A percentile compares a stretch with the other conserved stretches of the same genome.
These are phyloP conservation scores for Coemansia sp. DNA, from an alignment of 192 early-diverging fungal species.

Conservation along the genomic window DNA sequence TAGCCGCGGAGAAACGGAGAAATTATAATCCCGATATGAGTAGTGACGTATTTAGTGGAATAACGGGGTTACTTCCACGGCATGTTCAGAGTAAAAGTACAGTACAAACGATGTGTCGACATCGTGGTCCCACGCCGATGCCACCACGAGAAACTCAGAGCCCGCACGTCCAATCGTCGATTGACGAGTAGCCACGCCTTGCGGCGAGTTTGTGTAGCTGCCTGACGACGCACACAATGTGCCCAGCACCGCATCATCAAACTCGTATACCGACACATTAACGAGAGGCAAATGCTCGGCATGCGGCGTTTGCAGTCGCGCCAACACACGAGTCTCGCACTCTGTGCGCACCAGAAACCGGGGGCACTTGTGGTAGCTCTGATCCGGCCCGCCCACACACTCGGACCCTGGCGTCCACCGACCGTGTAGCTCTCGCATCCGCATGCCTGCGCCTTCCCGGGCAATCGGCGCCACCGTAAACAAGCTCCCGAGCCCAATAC, in stretches of 20 bases:
- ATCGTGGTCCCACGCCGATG: slow-evolving; percentile 43
- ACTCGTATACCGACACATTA: slow-evolving; percentile 69
- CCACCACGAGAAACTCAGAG: slow-evolving; percentile 41
- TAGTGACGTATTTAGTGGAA: not conserved
- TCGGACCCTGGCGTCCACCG: slow-evolving; percentile 59
- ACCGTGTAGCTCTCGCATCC: slow-evolving; percentile 46
- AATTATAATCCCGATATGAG: not conserved
- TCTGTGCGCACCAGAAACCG: slow-evolving; percentile 63
- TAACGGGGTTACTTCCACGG: slow-evolving; percentile 29
- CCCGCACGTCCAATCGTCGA: slow-evolving; percentile 13
- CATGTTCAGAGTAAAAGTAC: slow-evolving; percentile 49
- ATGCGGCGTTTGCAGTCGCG: slow-evolving; percentile 67
- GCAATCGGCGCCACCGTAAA: slow-evolving; percentile 63
- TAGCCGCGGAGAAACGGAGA: not conserved
- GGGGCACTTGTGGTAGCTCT: slow-evolving; percentile 63
- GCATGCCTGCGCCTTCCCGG: slow-evolving; percentile 75
- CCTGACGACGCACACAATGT: slow-evolving; percentile 38
- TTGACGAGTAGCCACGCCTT: slow-evolving; percentile 42
- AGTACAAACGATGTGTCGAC: slow-evolving; percentile 36
- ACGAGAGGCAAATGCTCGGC: slow-evolving; percentile 64
- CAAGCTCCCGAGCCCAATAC: slow-evolving; percentile 57
- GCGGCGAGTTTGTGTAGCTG: slow-evolving; percentile 49
- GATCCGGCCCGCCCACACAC: slow-evolving; percentile 62
- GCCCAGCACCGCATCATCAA: slow-evolving; percentile 21
- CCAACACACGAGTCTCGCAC: slow-evolving; percentile 61